Base-by-base conservation (phyloP, 257 asterid species). In the Rhazya stricta region DNA sequence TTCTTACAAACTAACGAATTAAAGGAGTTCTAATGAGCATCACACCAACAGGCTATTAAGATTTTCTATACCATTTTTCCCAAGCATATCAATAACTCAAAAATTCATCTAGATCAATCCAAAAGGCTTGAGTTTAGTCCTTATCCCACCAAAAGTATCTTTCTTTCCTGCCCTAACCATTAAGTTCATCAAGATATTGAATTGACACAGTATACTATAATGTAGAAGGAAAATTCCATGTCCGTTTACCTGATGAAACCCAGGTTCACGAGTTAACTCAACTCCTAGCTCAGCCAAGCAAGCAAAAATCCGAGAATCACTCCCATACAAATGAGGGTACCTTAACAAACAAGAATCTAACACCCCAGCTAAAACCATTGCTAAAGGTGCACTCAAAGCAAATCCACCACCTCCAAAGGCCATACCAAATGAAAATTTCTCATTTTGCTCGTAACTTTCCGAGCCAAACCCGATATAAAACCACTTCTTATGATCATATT, bases 361-460 rank as follows among this genome's bases (percentile, higher is more conserved):
- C 65, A 89, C 88, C 81, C 85, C 80, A 58, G 90, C 87, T 79
- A 92, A 82, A 81, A 80, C 88, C 84, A 85, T 81, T 18, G 89
- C 96, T 81, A 92, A 76, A 6, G 96, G 89, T 5, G 93, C 91
- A 77, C 97, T 92, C 23, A 92, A 77, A 1, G 86, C 97, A 77
- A 81, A 89, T 21, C 97, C 97, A 12, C 96, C 96, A 25, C 97
- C 96, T 8, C 97, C 96, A 79, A 75, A 92, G 34, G 96, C 97
- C 97, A 92, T 89, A 37, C 73, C 87, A 71, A 92, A 92, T 16
- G 81, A 85, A 69, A 86, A 84, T 71, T 86, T 88, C 77, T 85
- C 91, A 73, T 90, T 92, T 79, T 90, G 96, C 73, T 89, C 93
- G 67, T 86, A 90, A 69, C 89, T 88, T 88, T 92, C 96, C 0